These are phyloP conservation scores for Juglanconis oblonga DNA, from an alignment of 2,329 filamentous ascomycete genomes.

Conservation along the genomic window DNA sequence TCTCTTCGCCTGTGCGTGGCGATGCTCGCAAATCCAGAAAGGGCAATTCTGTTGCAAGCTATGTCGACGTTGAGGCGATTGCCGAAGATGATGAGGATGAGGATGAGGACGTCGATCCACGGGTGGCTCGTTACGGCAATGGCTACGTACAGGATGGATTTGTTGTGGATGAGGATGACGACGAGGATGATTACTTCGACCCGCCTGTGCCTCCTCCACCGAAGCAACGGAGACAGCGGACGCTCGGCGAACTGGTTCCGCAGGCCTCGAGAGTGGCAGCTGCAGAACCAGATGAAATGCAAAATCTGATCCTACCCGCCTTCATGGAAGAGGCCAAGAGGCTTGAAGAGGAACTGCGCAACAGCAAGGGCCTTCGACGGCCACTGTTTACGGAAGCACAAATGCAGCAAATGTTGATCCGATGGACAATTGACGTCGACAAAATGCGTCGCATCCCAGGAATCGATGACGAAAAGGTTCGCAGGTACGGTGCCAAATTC, in stretches of 20 bases:
- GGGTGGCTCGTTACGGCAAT: constrained; percentile 31
- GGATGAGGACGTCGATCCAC: constrained; percentile 33
- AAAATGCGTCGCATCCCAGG: constrained; percentile 62
- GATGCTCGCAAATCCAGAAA: constrained; percentile 29
- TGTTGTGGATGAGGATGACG: constrained; percentile 35
- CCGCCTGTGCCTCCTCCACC: constrained; percentile 32
- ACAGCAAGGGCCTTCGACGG: constrained; percentile 52
- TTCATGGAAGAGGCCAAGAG: constrained; percentile 64
- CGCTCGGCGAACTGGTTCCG: constrained; percentile 43
- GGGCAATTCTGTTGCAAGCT: constrained; percentile 26
- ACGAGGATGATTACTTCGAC: constrained; percentile 46
- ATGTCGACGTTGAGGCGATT: constrained; percentile 21
- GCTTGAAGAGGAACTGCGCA: constrained; percentile 60
- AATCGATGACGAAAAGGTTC: constrained; percentile 62
- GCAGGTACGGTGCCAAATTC: constrained; percentile 59
- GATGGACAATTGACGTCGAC: constrained; percentile 59
- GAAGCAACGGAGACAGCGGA: constrained; percentile 33
- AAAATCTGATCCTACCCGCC: constrained; percentile 59
- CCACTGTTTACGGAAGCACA: constrained; percentile 67
- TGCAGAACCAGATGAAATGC: constrained; percentile 47
- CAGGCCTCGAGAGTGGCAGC: constrained; percentile 58
- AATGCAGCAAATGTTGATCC: constrained; percentile 70
- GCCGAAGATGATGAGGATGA: constrained; percentile 36
- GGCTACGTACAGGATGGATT: constrained; percentile 45
- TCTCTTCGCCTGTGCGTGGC: constrained; percentile 50